Evolutionary conservation across 2,329 filamentous ascomycete genomes (phyloP).

Genomic region (Bipolaris cookei): DNA sequence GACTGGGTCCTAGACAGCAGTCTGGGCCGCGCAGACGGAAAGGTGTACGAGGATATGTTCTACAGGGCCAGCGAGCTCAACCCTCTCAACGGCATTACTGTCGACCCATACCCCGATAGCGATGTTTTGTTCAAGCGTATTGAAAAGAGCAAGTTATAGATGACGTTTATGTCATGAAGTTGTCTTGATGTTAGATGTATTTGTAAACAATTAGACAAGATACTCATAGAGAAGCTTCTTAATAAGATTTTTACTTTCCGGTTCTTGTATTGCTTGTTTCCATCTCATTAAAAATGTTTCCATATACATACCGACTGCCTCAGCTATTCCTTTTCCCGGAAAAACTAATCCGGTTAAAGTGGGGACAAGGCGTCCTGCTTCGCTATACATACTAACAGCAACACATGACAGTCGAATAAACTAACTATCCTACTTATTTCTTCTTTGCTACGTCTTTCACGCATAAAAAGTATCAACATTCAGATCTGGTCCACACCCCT

Average conservation of each 20-base stretch:
- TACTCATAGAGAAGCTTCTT: not conserved
- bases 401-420: not conserved
- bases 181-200: conserved; percentile 3
- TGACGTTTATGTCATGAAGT: not conserved
- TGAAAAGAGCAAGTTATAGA: conserved; percentile 61
- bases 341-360: conserved; percentile 3
- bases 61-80: conserved; percentile 73
- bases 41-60: conserved; percentile 81
- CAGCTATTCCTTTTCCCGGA: not conserved
- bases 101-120: conserved; percentile 74
- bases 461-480: not conserved
- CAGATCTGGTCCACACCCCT: too few relatives aligned
- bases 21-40: conserved; percentile 72
- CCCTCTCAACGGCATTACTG: conserved; percentile 72
- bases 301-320: not conserved
- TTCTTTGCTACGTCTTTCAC: not conserved
- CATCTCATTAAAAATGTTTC: not conserved
- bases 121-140: conserved; percentile 67
- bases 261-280: not conserved
- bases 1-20: conserved; percentile 79
- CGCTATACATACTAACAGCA: not conserved
- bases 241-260: not conserved
- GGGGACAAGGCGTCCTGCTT: not conserved
- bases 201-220: conserved; percentile 5
- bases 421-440: not conserved